Evolutionary conservation across 352 stramenopile species (phyloP).

Genomic region (Globisporangium middletonii): DNA sequence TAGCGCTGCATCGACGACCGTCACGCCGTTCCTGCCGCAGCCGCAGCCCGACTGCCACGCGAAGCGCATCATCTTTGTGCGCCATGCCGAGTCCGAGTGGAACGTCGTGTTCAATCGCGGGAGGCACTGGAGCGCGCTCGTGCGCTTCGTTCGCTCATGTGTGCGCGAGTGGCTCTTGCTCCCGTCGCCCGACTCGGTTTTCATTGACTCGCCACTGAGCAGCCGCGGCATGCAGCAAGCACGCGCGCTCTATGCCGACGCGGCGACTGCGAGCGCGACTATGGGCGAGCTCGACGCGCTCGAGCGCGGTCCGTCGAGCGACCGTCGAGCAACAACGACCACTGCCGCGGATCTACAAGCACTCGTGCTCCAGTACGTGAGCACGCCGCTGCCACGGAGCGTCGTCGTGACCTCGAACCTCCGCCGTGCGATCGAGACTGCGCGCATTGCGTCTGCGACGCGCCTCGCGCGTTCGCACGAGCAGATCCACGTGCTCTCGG

Average conservation of each 20-base stretch:
- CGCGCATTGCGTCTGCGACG: conserved; percentile 61
- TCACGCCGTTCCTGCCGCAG: background rate
- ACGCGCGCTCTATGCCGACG: conserved; percentile 34
- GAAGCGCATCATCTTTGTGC: conserved; percentile 79
- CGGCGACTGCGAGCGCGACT: background rate
- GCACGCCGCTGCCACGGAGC: conserved; percentile 36
- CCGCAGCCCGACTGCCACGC: background rate
- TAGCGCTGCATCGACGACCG: background rate
- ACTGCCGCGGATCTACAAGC: conserved; percentile 16
- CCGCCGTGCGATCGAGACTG: conserved; percentile 71
- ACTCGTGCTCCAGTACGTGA: conserved; percentile 41
- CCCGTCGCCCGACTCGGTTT: conserved; percentile 63
- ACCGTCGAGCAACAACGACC: background rate
- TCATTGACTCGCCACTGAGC: conserved; percentile 84
- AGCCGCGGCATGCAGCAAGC: conserved; percentile 48
- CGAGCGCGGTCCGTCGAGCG: background rate
- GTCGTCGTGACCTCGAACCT: conserved; percentile 74
- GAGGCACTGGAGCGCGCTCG: conserved; percentile 30
- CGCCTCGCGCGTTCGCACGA: conserved; percentile 47
- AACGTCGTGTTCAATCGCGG: conserved; percentile 87
- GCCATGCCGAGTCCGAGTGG: conserved; percentile 86
- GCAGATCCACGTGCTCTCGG: conserved; percentile 75
- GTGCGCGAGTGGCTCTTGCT: conserved; percentile 65
- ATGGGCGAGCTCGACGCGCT: background rate
- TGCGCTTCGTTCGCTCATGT: conserved; percentile 46